Conservation (phyloP, 2,329 filamentous ascomycete species). For the Xylariaceae sp. region DNA sequence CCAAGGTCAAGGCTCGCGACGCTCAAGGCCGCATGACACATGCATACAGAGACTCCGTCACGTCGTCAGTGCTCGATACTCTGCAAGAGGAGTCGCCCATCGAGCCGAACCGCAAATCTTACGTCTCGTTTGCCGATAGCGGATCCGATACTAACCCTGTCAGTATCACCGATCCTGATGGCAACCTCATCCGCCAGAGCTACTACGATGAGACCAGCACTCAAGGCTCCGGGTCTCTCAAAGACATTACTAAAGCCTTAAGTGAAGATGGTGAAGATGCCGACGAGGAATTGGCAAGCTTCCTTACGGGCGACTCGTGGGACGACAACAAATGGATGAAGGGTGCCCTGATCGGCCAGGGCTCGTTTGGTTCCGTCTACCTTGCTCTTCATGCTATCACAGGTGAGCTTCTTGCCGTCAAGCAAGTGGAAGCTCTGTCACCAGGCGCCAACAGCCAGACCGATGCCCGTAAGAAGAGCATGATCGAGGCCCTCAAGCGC, state of each 20-base stretch:
- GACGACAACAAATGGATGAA: conserved; percentile 99
- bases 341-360: conserved; percentile 92
- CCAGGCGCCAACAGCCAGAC: conserved; percentile 73
- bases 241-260: conserved; percentile 79
- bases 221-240: conserved; percentile 68
- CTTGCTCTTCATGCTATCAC: conserved; percentile 93
- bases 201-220: conserved; percentile 81
- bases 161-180: conserved; percentile 71
- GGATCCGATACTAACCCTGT: conserved; percentile 67
- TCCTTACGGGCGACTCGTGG: conserved; percentile 89
- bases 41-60: conserved; percentile 78
- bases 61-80: conserved; percentile 83
- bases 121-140: conserved; percentile 82
- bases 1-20: conserved; percentile 46
- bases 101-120: conserved; percentile 89
- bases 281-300: conserved; percentile 84
- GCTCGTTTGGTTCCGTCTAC: conserved; percentile 94
- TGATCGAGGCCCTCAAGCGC: conserved; percentile 95
- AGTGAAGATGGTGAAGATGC: conserved; percentile 88
- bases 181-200: conserved; percentile 65
- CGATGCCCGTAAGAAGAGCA: conserved; percentile 90
- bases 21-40: conserved; percentile 46
- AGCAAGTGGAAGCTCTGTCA: conserved; percentile 89
- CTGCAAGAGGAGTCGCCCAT: conserved; percentile 85
- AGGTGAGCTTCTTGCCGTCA: conserved; percentile 94